phyloP scores from a whole-genome alignment of 2,329 filamentous ascomycete genomes.

The Phaeosphaeriaceae sp. region DNA sequence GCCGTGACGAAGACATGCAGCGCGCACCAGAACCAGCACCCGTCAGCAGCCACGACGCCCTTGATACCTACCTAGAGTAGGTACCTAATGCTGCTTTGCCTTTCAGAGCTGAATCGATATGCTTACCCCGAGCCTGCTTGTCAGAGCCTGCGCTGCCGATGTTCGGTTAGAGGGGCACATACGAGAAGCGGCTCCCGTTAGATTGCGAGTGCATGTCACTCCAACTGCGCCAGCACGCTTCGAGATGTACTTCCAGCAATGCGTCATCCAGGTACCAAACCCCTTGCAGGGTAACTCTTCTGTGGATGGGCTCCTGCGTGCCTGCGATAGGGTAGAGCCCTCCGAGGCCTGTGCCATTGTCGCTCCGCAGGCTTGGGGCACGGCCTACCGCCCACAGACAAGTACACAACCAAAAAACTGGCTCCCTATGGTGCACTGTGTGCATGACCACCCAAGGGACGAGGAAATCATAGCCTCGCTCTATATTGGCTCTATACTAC shows the following conservation, averaged over 20 bases:
- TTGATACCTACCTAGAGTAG: no score
- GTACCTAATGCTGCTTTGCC: no score
- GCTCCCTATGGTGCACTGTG: no score
- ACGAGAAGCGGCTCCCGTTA: constrained; percentile 6
- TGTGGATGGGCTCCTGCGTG: constrained; percentile 32
- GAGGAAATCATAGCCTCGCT: no score
- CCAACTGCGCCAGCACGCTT: constrained; percentile 20
- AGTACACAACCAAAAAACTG: no score
- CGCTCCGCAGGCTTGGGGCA: constrained; percentile 16
- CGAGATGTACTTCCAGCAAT: constrained; percentile 18
- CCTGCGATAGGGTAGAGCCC: constrained; percentile 25
- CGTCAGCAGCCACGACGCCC: constrained; percentile 26
- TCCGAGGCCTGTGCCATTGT: constrained; percentile 21
- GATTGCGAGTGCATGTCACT: constrained; percentile 20
- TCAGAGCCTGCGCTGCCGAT: no score
- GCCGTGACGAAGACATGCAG: constrained; percentile 11
- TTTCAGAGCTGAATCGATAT: no score
- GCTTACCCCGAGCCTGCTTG: no score
- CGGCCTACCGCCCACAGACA: no score
- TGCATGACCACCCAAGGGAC: no score
- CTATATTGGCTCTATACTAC: no score
- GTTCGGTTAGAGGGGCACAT: constrained; percentile 2
- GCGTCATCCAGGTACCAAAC: constrained; percentile 46
- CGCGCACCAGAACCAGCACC: constrained; percentile 6
- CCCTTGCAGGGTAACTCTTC: constrained; percentile 45